Evolutionary conservation across 768 basidiomycete genomes (phyloP), one percentile per base, ranked within the genome.

Genomic region (Termitomyces sp.): DNA sequence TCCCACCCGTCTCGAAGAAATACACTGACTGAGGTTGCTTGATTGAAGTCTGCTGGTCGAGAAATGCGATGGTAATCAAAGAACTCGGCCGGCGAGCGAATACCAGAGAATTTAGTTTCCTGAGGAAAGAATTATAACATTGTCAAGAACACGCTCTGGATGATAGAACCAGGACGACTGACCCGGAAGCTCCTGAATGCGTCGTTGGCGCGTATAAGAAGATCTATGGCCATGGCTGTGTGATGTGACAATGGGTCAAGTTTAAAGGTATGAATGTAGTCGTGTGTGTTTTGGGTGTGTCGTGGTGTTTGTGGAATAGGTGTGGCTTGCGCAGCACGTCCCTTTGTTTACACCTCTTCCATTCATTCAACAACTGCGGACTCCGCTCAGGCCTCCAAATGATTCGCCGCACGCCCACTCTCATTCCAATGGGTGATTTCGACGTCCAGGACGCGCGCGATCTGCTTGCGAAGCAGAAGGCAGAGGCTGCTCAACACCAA

Each of bases 1-100:
- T 59, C 7, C 20, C 52, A 32, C 33, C 2, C 20, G 20, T n/a
- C 41, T 23, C 5, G 43, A n/a, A 43, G 36, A 47, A 20, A 40
- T 13, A 18, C 2, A 75, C 86, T 67, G 62, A 90, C 90, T 64
- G 86, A 83, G 40, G 87, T 88, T 48, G 90, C 89, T 61, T 85
- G 81, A 70, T 91, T 91, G 50, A 92, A 70, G 69, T 95, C 91
- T 28, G 86, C 85, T 10, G 93, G 93, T 67, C 86, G 78, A n/a
- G 93, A 94, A 54, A 95, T 73, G 23, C 91, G 86, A 64, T 93
- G 85, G 64, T 80, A 74, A 75, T 94, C 92, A 68, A 94, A 93
- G 74, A 94, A 94, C 71, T 94, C 92, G 49, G 72, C 68, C 5
- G 86, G 84, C 1, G 87, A 77, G 59, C 92, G 82, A 62, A 94